These are phyloP conservation scores for Lodderomyces elongisporus DNA, from an alignment of 1,139 yeast genomes.

Conservation along the genomic window DNA sequence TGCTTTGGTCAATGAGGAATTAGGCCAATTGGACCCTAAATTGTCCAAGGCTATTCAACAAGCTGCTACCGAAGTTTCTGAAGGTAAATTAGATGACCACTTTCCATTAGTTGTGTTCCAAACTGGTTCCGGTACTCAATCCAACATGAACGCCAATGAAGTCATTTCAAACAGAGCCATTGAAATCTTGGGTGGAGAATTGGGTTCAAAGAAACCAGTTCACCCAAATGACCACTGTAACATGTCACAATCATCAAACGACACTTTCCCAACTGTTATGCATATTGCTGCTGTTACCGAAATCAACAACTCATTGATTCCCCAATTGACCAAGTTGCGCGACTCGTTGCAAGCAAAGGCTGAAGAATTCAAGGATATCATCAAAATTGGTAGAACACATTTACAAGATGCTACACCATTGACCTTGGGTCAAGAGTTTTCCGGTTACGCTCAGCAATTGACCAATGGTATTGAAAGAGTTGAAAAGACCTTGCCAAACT, in stretches of 20 bases:
- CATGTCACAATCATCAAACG: constrained; percentile 97
- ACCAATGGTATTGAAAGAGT: constrained; percentile 87
- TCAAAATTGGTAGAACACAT: constrained; percentile 98
- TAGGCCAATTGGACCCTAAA: constrained; percentile 79
- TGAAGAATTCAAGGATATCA: constrained; percentile 78
- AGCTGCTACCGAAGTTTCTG: constrained; percentile 93
- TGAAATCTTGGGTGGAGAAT: constrained; percentile 84
- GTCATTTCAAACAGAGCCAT: constrained; percentile 97
- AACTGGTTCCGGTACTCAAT: constrained; percentile 98
- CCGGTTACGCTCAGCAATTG: constrained; percentile 92
- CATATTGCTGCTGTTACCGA: constrained; percentile 97
- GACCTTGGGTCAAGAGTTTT: constrained; percentile 95
- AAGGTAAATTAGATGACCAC: constrained; percentile 87
- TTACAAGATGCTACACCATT: constrained; percentile 98
- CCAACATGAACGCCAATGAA: constrained; percentile 98
- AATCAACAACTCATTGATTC: constrained; percentile 68
- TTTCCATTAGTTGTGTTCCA: constrained; percentile 98
- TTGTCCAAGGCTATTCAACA: constrained; percentile 78
- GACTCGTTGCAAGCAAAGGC: constrained; percentile 72
- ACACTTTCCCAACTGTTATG: constrained; percentile 99
- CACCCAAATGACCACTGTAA: constrained; percentile 99
- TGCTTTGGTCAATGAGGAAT: constrained; percentile 79
- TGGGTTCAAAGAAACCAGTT: constrained; percentile 89
- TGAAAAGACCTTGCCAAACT: constrained; percentile 67
- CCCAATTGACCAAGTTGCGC: constrained; percentile 72